These are phyloP conservation scores for Saraca asoca DNA, from an alignment of 331 rosid genomes.

Conservation along the genomic window DNA sequence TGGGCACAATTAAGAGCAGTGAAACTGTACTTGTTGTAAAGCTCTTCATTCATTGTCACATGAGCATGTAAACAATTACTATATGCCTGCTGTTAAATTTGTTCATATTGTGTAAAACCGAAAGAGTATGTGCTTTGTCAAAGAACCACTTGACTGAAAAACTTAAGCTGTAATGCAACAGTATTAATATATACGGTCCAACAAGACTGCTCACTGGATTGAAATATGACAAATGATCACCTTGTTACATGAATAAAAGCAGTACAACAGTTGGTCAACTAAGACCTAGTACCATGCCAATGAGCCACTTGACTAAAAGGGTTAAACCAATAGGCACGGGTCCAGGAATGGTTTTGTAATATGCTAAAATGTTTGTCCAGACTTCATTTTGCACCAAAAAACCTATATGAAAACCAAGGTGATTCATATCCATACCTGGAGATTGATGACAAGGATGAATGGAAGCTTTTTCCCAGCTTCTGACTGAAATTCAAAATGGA, in stretches of 20 bases:
- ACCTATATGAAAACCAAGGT: neutral
- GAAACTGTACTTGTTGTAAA: slow-evolving; percentile 1
- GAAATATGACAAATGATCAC: neutral
- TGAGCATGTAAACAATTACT: neutral
- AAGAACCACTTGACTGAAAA: neutral
- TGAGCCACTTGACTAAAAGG: slow-evolving; percentile 14
- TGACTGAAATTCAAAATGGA: slow-evolving; percentile 62
- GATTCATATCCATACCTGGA: slow-evolving; percentile 66
- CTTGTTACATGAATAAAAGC: slow-evolving; percentile 15
- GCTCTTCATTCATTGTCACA: slow-evolving; percentile 16
- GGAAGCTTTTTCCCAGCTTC: slow-evolving; percentile 88
- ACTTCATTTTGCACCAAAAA: slow-evolving; percentile 5
- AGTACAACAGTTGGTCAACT: neutral
- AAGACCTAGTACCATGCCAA: slow-evolving; percentile 28
- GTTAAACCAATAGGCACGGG: slow-evolving; percentile 1
- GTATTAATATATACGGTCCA: too few relatives aligned
- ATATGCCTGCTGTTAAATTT: neutral
- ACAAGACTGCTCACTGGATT: slow-evolving; percentile 15
- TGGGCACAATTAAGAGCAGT: neutral
- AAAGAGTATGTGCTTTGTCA: neutral
- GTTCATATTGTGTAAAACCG: slow-evolving; percentile 6
- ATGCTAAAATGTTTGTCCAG: slow-evolving; percentile 1
- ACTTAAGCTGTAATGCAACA: neutral
- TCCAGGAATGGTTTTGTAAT: slow-evolving; percentile 16
- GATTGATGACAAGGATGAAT: slow-evolving; percentile 76